Evolutionary conservation across 441 rosid genomes (phyloP).

Genomic region (Populus hybrid): DNA sequence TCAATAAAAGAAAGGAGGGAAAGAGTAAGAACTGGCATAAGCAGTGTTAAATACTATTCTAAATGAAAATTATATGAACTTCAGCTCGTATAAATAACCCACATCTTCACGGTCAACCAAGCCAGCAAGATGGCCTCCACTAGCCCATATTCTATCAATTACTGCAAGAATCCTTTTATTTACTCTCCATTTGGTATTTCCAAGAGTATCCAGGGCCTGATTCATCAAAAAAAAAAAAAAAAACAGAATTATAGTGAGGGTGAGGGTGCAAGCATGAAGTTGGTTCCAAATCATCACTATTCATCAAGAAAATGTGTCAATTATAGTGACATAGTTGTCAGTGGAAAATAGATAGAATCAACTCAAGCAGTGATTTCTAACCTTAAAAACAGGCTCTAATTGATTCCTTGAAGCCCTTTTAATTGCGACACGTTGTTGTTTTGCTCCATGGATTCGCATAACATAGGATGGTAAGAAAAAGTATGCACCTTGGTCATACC

Average conservation of each 20-base stretch:
- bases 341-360: not conserved
- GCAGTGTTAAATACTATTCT: not conserved
- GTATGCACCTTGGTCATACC: constrained; percentile 86
- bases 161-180: constrained; percentile 78
- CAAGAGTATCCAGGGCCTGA: constrained; percentile 94
- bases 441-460: constrained; percentile 96
- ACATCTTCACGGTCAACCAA: constrained; percentile 95
- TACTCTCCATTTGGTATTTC: constrained; percentile 93
- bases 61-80: constrained; percentile 4
- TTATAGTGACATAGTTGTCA: not conserved
- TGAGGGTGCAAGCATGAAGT: not conserved
- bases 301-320: not conserved
- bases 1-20: not conserved
- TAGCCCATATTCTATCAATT: constrained; percentile 91
- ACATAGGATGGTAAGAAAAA: constrained; percentile 80
- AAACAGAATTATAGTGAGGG: constrained; percentile 12
- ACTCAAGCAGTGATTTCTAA: constrained; percentile 29
- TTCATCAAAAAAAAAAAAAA: not conserved
- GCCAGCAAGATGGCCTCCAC: constrained; percentile 75
- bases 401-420: constrained; percentile 63
- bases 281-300: constrained; percentile 1
- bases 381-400: constrained; percentile 77
- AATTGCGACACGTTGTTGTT: constrained; percentile 62
- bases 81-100: constrained; percentile 25
- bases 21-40: not conserved